These are phyloP conservation scores for Grosmannia huntii DNA, from an alignment of 2,329 filamentous ascomycete genomes.

Conservation along the genomic window DNA sequence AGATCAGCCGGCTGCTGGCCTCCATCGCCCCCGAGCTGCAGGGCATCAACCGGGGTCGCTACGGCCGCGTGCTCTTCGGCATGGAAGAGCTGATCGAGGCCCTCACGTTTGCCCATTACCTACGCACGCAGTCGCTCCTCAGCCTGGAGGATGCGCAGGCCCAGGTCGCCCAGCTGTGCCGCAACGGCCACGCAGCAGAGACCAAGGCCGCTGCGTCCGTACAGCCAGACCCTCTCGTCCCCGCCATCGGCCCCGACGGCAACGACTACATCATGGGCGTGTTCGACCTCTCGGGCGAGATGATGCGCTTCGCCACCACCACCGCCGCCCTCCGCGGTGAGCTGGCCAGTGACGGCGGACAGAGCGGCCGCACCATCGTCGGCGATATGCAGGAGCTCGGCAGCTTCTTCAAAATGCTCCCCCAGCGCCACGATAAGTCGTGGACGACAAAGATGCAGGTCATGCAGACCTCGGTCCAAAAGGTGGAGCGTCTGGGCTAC, in stretches of 20 bases:
- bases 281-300: constrained; percentile 87
- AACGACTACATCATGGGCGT: constrained; percentile 85
- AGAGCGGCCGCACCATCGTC: constrained; percentile 46
- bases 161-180: constrained; percentile 26
- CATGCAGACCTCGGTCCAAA: constrained; percentile 79
- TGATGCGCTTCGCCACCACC: constrained; percentile 94
- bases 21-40: constrained; percentile 60
- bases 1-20: constrained; percentile 57
- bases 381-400: constrained; percentile 70
- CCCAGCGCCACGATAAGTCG: constrained; percentile 40
- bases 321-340: constrained; percentile 63
- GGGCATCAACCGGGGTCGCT: constrained; percentile 71
- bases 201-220: constrained; percentile 4
- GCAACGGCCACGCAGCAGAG: constrained; percentile 17
- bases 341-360: constrained; percentile 24
- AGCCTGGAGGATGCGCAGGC: constrained; percentile 46
- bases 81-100: constrained; percentile 94
- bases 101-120: constrained; percentile 76
- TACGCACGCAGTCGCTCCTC: constrained; percentile 64
- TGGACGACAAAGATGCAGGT: constrained; percentile 72
- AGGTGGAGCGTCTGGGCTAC: constrained; percentile 86
- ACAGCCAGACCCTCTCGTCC: neutral
- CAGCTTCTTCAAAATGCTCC: constrained; percentile 62
- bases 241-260: constrained; percentile 49
- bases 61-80: constrained; percentile 66